These are phyloP conservation scores for Dictyostelium brefeldianum DNA, from an alignment of 78 protist species.

Conservation along the genomic window DNA sequence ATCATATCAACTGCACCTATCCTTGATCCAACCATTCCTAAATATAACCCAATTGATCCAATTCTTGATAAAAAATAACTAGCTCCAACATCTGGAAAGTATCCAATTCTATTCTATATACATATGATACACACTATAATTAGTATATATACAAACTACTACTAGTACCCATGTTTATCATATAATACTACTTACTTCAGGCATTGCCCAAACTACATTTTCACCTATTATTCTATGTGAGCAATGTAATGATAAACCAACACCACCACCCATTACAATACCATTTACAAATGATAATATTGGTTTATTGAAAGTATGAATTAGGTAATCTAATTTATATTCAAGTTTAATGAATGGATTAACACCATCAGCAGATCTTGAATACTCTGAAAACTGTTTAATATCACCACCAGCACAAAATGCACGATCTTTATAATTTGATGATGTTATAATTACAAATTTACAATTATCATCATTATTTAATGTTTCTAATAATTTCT, in stretches of 20 bases:
- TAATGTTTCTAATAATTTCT: background rate
- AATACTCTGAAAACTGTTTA: conserved; percentile 1
- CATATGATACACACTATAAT: background rate
- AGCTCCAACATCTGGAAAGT: conserved; percentile 47
- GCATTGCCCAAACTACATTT: conserved; percentile 68
- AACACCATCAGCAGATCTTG: background rate
- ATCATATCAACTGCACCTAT: background rate
- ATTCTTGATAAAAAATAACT: conserved; percentile 26
- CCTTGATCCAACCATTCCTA: conserved; percentile 19
- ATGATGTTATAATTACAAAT: conserved; percentile 21
- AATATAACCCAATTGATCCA: conserved; percentile 41
- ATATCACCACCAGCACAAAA: conserved; percentile 76
- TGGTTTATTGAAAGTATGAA: conserved; percentile 60
- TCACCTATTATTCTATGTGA: conserved; percentile 42
- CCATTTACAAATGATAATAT: conserved; percentile 60
- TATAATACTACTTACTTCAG: conserved; percentile 19
- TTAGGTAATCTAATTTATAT: conserved; percentile 41
- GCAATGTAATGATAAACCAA: conserved; percentile 48
- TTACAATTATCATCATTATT: conserved; percentile 7
- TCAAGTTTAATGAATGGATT: conserved; percentile 20
- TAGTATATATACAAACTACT: background rate
- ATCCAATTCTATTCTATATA: conserved; percentile 32
- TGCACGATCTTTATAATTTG: background rate
- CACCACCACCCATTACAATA: conserved; percentile 83
- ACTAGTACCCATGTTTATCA: no score